Percentiles rank a stretch among this genome's conserved stretches.
These are phyloP conservation scores for Xylariales sp. DNA, from an alignment of 2,329 filamentous ascomycete genomes.

Conservation along the genomic window DNA sequence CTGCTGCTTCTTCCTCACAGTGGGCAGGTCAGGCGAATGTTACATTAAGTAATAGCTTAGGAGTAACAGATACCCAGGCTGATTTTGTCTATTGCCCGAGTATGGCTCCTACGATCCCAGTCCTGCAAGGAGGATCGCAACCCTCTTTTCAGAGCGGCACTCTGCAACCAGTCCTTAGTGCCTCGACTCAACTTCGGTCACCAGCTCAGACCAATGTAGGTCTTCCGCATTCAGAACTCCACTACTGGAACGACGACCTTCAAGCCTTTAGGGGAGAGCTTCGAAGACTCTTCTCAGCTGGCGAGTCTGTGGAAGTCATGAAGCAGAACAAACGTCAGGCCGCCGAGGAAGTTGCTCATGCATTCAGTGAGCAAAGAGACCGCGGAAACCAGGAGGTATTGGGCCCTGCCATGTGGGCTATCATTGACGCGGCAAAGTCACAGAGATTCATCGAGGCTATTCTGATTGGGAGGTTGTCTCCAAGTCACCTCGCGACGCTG, in stretches of 20 bases:
- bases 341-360: conserved; percentile 11
- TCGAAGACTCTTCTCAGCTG: conserved; percentile 11
- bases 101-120: neutral
- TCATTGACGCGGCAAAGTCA: conserved; percentile 14
- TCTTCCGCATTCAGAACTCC: conserved; percentile 13
- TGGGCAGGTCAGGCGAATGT: neutral
- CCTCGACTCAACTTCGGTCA: conserved; percentile 2
- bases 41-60: neutral
- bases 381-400: conserved; percentile 7
- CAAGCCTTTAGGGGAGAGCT: conserved; percentile 17
- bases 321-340: conserved; percentile 8
- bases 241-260: conserved; percentile 6
- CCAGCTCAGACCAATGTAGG: neutral
- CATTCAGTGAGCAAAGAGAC: conserved; percentile 12
- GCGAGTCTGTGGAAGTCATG: conserved; percentile 3
- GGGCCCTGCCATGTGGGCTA: conserved; percentile 12
- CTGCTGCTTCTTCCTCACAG: neutral
- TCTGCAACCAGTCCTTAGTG: neutral
- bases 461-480: conserved; percentile 13
- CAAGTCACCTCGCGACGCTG: conserved; percentile 15
- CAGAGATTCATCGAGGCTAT: conserved; percentile 20
- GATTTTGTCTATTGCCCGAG: too few relatives aligned
- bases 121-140: neutral
- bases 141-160: neutral
- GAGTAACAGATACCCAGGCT: too few relatives aligned